Base-by-base conservation (phyloP, 2,329 filamentous ascomycete genomes). In the Fusarium tjaetaba region DNA sequence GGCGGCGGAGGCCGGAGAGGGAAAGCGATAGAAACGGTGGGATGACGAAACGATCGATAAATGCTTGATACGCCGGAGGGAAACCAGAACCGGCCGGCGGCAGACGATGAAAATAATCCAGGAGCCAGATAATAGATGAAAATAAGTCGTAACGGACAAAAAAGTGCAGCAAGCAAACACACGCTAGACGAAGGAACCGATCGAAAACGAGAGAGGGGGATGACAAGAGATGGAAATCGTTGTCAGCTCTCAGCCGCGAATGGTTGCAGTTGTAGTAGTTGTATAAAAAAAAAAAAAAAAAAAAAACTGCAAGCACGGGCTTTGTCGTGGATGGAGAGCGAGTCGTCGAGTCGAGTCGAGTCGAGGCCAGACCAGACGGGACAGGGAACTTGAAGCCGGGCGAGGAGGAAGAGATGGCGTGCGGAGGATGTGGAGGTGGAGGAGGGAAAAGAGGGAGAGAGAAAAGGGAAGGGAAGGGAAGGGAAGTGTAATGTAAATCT, bases 51-150 rank as follows among this genome's bases (percentile, higher is more conserved):
- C 58, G 62, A 71, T 59, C 65, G 61, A 71, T 52, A 63, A 70
- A 63, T 73, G 70, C 70, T 70, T 70, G 73, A 74, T 72, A 59
- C 42, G 59, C 65, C 67, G 68, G 71, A 67, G 32, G 32, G 55
- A 26, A 73, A 55, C 56, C 63, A 74, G 59, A 68, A 79, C 78
- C 77, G 78, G 73, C 74, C 76, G 76, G 78, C 76, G 78, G 76
- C 72, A 65, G 61, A 69, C 59, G 32, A 64, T 34, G 51, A 71
- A 53, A 71, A 74, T 39, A 66, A 67, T 51, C 62, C 73, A 73
- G 65, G 72, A 76, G 63, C 64, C 65, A 65, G 67, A 76, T 73
- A 63, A 74, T 71, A 46, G 64, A 75, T 75, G 56, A 59, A 70
- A 75, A 59, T 51, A 41, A 59, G 26, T 45, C 48, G 52, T 49